Percentiles rank a stretch among this genome's conserved stretches.
Evolutionary conservation across 306 rosid species (phyloP).

Genomic region (Erythrophleum fordii): DNA sequence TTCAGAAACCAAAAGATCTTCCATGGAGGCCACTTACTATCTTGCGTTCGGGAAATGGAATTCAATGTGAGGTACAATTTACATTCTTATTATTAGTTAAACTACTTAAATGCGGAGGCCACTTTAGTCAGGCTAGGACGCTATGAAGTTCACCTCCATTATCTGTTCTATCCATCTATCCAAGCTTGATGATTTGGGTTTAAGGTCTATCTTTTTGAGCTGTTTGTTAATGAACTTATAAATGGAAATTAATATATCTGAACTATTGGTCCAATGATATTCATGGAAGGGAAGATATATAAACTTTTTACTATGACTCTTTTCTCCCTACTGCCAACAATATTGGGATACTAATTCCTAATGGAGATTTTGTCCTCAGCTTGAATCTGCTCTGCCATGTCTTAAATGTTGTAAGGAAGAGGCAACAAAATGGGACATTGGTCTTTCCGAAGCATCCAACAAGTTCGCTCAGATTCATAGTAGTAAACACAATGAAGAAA

Average conservation of each 20-base stretch:
- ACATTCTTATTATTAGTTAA: not conserved
- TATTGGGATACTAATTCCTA: not conserved
- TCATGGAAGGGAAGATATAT: not conserved
- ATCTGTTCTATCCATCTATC: not conserved
- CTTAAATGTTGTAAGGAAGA: constrained; percentile 30
- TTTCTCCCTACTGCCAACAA: not conserved
- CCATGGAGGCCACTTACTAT: constrained; percentile 2
- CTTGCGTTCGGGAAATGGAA: constrained; percentile 44
- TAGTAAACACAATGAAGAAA: constrained; percentile 33
- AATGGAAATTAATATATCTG: not conserved
- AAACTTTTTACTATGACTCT: not conserved
- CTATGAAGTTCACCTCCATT: too few relatives aligned
- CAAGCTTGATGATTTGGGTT: not conserved
- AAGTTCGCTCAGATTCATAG: not conserved
- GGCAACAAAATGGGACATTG: constrained; percentile 36
- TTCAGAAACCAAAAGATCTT: constrained; percentile 14
- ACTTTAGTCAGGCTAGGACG: not conserved
- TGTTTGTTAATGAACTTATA: not conserved
- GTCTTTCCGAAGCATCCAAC: constrained; percentile 26
- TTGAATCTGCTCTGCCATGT: constrained; percentile 22
- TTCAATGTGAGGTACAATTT: constrained; percentile 41
- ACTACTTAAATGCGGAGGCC: not conserved
- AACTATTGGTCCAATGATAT: not conserved
- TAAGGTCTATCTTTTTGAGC: not conserved
- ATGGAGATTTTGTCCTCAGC: constrained; percentile 31